Base-by-base conservation (phyloP, 768 basidiomycete species). In the Auriscalpium microsporum region DNA sequence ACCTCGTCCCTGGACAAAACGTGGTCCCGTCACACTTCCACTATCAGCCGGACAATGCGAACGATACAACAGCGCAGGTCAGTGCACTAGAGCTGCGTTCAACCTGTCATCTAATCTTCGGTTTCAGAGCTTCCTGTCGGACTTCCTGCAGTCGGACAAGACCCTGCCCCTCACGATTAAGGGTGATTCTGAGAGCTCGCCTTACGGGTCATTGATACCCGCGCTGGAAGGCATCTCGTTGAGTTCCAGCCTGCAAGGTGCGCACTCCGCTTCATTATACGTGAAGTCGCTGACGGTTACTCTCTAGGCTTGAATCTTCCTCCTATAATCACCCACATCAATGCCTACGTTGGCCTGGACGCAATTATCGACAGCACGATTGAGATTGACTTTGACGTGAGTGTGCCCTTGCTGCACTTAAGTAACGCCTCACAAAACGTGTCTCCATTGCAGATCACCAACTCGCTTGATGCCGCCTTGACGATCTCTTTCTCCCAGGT, bases 1-100 rank as follows among this genome's bases (percentile, higher is more conserved):
- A 80, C 57, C 71, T 87, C 45, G 67, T 74, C 17, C 84, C 86
- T 4, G 85, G 84, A 45, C 63, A 71, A 45, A 84, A 87, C 58
- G 63, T 61, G 1, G 63, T 81, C 21, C 51, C 72, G 0, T 72
- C 83, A 2, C 83, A 86, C 62, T 87, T 89, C 72, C 83, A 77
- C 56, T 89, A 89, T 61, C 71, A 75, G 59, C 86, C 86, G 1
- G 73, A 74, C 10, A 66, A 86, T 65, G 76, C 82, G 10, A 86
- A 86, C 59, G 78, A 87, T 62, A 86, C 85, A 4, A 68, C 73
- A 21, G 85, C 86, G 3, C 80, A 50, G 36, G 49, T 50, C n/a
- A 14, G 47, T 28, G 7, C 81, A 65, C 75, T 28, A 17, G 48
- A 42, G 2, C 9, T 38, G 3, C 17, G 17, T 10, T 28, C 28